Evolutionary conservation across 352 stramenopile species (phyloP), one percentile per base, ranked within the genome.

Genomic region (Globisporangium perplexum): DNA sequence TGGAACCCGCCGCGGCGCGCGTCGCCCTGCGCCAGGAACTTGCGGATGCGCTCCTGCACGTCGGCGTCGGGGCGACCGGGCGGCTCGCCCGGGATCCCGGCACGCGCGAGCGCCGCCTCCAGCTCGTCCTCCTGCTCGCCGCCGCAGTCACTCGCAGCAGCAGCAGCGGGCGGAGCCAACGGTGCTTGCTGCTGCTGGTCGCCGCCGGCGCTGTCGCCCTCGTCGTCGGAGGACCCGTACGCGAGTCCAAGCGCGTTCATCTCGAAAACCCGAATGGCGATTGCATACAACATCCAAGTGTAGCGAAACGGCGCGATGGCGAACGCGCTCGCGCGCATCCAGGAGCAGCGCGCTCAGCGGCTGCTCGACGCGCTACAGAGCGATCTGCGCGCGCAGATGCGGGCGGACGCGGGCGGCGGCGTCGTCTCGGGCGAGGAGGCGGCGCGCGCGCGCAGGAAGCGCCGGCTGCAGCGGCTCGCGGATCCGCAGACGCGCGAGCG

Each of bases 281-380:
- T 14, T 4, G n/a, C 8, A 46, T 46, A 46, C 20, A 46, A 46
- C 6, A 1, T 3, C 1, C 41, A 28, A 46, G n/a, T 28, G 33
- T 17, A 39, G 33, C 30, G 24, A 43, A 38, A 53, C 12, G 18
- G 47, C 33, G 30, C 8, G 35, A 60, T 60, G 54, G 24, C 45
- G 43, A 86, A 79, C 48, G 66, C 76, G 44, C 50, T 91, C n/a
- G 81, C 88, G n/a, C 72, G 77, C 18, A 65, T 89, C 26, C 68
- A 66, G 22, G 74, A 88, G 59, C 74, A 86, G 57, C 77, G 68
- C 26, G 80, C 77, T 18, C 64, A 73, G 66, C 71, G 77, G 55
- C 57, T 91, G 6, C 53, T 91, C 55, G 61, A 69, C 52, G 44
- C 62, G 30, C 60, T 88, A 38, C 80, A 91, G 63, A 78, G 70